Percentiles rank a stretch among this genome's conserved stretches.
Conservation (phyloP, 2,329 filamentous ascomycete species). For the Fonsecaea nubica region DNA sequence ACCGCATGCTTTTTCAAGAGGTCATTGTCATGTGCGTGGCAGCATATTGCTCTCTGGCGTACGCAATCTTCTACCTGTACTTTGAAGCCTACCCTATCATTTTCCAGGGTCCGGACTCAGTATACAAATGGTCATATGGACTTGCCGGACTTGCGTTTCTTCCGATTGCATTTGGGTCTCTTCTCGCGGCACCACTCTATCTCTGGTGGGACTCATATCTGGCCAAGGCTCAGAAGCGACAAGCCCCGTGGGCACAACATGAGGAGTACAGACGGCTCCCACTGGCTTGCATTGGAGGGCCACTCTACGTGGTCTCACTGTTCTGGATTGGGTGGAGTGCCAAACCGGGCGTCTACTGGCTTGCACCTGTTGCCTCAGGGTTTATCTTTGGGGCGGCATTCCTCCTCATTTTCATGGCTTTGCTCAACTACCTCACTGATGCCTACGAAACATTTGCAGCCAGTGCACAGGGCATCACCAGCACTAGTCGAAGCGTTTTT, state of each 20-base stretch:
- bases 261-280: slow-evolving; percentile 71
- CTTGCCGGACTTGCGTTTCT: slow-evolving; percentile 46
- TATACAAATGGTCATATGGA: slow-evolving; percentile 48
- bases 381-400: slow-evolving; percentile 68
- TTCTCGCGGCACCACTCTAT: slow-evolving; percentile 66
- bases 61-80: slow-evolving; percentile 73
- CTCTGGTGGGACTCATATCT: slow-evolving; percentile 70
- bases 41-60: slow-evolving; percentile 73
- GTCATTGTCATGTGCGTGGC: slow-evolving; percentile 75
- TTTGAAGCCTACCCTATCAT: slow-evolving; percentile 78
- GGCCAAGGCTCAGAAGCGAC: slow-evolving; percentile 56
- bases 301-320: slow-evolving; percentile 60
- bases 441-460: slow-evolving; percentile 71
- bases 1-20: slow-evolving; percentile 75
- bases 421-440: slow-evolving; percentile 70
- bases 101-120: slow-evolving; percentile 57
- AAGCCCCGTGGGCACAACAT: slow-evolving; percentile 63
- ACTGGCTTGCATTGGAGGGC: slow-evolving; percentile 72
- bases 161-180: slow-evolving; percentile 65
- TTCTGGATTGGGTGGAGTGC: slow-evolving; percentile 57
- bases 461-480: slow-evolving; percentile 61
- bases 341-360: slow-evolving; percentile 46
- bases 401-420: slow-evolving; percentile 66
- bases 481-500: slow-evolving; percentile 57
- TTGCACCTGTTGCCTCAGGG: slow-evolving; percentile 64